Base-by-base conservation (phyloP, 768 basidiomycete genomes). In the Mrakia blollopis region DNA sequence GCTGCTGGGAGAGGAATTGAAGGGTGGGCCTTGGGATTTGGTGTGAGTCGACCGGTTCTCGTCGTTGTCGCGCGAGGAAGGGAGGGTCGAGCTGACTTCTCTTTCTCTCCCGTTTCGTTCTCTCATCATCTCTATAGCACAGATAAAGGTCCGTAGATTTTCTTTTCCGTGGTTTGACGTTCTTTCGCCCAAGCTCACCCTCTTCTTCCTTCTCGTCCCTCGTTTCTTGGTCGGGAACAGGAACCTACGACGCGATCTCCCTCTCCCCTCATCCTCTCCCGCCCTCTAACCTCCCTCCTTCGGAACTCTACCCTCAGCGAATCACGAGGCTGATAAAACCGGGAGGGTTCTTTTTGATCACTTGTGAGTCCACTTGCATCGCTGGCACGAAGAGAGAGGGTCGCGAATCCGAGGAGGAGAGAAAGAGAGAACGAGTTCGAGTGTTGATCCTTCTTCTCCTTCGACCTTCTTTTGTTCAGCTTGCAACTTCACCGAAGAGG, bases 171-270 rank as follows among this genome's bases (percentile, higher is more conserved):
- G n/a, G n/a, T n/a, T n/a, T n/a, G n/a, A n/a, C n/a, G n/a, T n/a
- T n/a, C n/a, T n/a, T n/a, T n/a, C 25, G 14, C 21, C 1, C 0
- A 3, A 16, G 28, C 18, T 54, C 3, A 63, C 32, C 18, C 16
- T 35, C 60, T 10, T 73, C 47, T 9, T n/a, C n/a, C 60, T 7
- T 67, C 44, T 41, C 16, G 23, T 4, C 21, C 2, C 47, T 18
- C 47, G 10, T 6, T 41, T 41, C 39, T 41, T 11, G 39, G 39
- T 41, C 39, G 39, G 83, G 73, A 84, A 85, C 78, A 86, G 85
- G 85, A 7, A 86, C 85, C 3, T 86, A 82, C 78, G 85, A 86
- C 78, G 85, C 85, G 8, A 79, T 86, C 18, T 74, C 77, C n/a
- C 73, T 78, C 23, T 78, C 77, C 11, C 65, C 77, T 16, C 9